Conservation (phyloP, 1,284 basidiomycete species). For the Testicularia cyperi region DNA sequence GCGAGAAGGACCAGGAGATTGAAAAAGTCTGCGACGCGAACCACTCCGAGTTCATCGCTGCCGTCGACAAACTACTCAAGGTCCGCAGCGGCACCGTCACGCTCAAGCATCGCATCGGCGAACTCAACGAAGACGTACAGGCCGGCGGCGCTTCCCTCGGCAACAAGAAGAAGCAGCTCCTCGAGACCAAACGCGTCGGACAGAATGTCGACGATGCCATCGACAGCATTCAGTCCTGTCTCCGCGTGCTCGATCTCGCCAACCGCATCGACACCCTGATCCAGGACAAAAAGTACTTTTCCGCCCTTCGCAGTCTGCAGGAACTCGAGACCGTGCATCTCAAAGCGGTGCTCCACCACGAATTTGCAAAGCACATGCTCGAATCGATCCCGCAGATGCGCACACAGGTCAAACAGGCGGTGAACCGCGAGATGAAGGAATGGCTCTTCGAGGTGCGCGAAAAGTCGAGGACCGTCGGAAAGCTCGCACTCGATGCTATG, state of each 20-base stretch:
- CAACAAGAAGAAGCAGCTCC: slow-evolving; percentile 53
- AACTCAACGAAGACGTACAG: slow-evolving; percentile 66
- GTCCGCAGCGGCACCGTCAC: slow-evolving; percentile 74
- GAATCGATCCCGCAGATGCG: slow-evolving; percentile 88
- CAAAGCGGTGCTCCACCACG: slow-evolving; percentile 78
- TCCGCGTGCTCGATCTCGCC: slow-evolving; percentile 91
- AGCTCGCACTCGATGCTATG: slow-evolving; percentile 87
- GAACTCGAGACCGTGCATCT: slow-evolving; percentile 82
- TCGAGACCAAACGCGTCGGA: slow-evolving; percentile 88
- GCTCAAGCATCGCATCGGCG: slow-evolving; percentile 65
- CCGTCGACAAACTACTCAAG: slow-evolving; percentile 89
- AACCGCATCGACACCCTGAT: slow-evolving; percentile 91
- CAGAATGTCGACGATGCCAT: slow-evolving; percentile 94
- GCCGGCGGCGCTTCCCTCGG: slow-evolving; percentile 48
- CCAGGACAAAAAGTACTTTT: slow-evolving; percentile 86
- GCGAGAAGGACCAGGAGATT: slow-evolving; percentile 92
- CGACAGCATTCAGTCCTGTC: slow-evolving; percentile 85
- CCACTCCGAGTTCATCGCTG: slow-evolving; percentile 96
- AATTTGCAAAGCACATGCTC: slow-evolving; percentile 87
- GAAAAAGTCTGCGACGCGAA: slow-evolving; percentile 92
- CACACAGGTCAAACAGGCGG: slow-evolving; percentile 83
- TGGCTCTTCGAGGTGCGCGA: slow-evolving; percentile 96
- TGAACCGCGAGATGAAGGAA: slow-evolving; percentile 91
- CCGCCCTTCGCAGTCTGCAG: slow-evolving; percentile 68
- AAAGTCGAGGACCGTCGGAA: slow-evolving; percentile 80